phyloP scores from a whole-genome alignment of 2,329 filamentous ascomycete genomes.

The Microascus cirrosus region DNA sequence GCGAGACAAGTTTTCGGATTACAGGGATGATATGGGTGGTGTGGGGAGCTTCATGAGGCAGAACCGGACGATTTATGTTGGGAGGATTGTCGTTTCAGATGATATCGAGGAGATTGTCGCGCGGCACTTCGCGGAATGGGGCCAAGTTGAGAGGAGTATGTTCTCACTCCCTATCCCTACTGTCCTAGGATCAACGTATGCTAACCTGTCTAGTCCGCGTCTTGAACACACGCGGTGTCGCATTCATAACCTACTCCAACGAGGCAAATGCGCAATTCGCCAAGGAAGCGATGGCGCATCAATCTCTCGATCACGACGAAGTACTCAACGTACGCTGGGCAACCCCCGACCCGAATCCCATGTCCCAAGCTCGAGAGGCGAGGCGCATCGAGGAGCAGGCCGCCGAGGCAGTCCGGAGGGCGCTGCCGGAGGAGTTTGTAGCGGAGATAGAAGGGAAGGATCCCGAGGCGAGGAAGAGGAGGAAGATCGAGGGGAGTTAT shows the following conservation, averaged over 20 bases:
- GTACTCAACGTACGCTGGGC: slow-evolving; percentile 95
- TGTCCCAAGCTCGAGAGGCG: slow-evolving; percentile 86
- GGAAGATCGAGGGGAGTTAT: slow-evolving; percentile 82
- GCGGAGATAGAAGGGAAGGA: slow-evolving; percentile 90
- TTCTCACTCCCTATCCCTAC: slow-evolving; percentile 6
- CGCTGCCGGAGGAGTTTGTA: slow-evolving; percentile 80
- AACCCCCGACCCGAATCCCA: slow-evolving; percentile 89
- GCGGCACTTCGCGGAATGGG: slow-evolving; percentile 94
- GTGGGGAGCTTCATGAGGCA: slow-evolving; percentile 89
- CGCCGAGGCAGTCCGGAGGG: slow-evolving; percentile 80
- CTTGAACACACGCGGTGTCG: slow-evolving; percentile 79
- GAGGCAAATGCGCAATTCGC: slow-evolving; percentile 85
- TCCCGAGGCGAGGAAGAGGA: slow-evolving; percentile 73
- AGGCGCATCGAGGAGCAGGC: slow-evolving; percentile 88
- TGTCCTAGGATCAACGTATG: neutral
- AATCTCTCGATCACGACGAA: slow-evolving; percentile 82
- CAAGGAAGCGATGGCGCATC: slow-evolving; percentile 92
- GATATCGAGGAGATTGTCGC: slow-evolving; percentile 96
- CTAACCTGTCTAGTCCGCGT: slow-evolving; percentile 47
- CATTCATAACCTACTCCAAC: slow-evolving; percentile 89
- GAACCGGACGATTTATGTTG: slow-evolving; percentile 88
- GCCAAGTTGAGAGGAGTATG: slow-evolving; percentile 67
- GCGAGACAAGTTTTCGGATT: slow-evolving; percentile 84
- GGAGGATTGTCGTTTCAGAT: slow-evolving; percentile 87
- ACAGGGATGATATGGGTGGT: slow-evolving; percentile 95